phyloP scores from a whole-genome alignment of 2,329 filamentous ascomycete species.

The Tympanopsis confertula region DNA sequence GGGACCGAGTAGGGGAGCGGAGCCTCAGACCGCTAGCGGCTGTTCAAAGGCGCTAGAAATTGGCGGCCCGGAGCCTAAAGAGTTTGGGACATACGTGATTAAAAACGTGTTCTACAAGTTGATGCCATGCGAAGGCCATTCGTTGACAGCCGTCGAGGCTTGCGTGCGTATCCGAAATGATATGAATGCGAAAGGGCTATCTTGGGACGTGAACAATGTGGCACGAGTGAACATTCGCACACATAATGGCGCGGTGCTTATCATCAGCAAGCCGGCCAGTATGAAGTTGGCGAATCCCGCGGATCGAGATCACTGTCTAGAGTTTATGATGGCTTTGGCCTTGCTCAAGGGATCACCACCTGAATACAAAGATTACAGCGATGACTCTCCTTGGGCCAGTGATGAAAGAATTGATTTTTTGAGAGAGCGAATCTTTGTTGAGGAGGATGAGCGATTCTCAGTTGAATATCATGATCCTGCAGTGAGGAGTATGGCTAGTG shows the following conservation, averaged over 20 bases:
- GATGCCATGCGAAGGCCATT: conserved; percentile 16
- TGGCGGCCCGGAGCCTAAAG: too few species aligned
- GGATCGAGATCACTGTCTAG: conserved; percentile 21
- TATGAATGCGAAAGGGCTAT: conserved; percentile 4
- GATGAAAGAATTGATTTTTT: conserved; percentile 10
- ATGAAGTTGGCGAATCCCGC: conserved; percentile 13
- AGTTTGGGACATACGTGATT: conserved; percentile 4
- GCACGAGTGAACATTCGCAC: conserved; percentile 14
- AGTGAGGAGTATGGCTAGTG: conserved; percentile 13
- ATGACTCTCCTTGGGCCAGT: conserved; percentile 12
- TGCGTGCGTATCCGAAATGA: conserved; percentile 8
- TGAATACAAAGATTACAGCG: conserved; percentile 13
- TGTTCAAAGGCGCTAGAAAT: too few species aligned
- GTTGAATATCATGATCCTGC: conserved; percentile 14
- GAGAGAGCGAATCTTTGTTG: conserved; percentile 12
- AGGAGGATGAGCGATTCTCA: conserved; percentile 14
- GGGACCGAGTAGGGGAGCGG: not conserved
- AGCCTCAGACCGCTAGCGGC: too few species aligned
- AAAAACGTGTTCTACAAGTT: conserved; percentile 10
- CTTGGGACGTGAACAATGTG: conserved; percentile 8
- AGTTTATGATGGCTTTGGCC: conserved; percentile 17
- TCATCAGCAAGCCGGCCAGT: conserved; percentile 23
- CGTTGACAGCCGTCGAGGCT: conserved; percentile 18
- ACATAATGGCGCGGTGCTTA: conserved; percentile 13
- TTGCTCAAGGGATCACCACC: conserved; percentile 15